Percentiles rank a stretch among this genome's conserved stretches.
These are phyloP conservation scores for Daldinia sp. DNA, from an alignment of 2,329 filamentous ascomycete genomes.

Conservation along the genomic window DNA sequence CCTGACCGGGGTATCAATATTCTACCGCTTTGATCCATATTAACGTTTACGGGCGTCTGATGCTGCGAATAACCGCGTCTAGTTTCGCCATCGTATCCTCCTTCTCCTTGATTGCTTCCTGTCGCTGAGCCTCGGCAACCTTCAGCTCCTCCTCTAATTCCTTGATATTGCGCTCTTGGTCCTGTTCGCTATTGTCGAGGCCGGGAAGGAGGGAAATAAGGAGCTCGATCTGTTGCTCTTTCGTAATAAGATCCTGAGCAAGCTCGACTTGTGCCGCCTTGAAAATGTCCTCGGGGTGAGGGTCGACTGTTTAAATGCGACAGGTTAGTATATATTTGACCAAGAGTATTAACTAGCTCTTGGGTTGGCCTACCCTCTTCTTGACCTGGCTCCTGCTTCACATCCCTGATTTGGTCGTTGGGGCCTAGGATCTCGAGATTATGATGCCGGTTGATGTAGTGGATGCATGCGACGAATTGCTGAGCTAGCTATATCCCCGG, in stretches of 20 bases:
- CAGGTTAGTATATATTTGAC: constrained; percentile 25
- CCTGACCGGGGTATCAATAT: constrained; percentile 41
- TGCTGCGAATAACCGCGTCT: constrained; percentile 67
- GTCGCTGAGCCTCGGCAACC: constrained; percentile 67
- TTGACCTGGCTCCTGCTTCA: constrained; percentile 61
- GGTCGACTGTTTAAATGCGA: constrained; percentile 58
- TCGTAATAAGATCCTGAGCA: constrained; percentile 77
- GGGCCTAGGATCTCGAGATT: constrained; percentile 67
- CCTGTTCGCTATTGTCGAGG: constrained; percentile 77
- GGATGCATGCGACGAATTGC: constrained; percentile 72
- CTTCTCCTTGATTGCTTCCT: constrained; percentile 70
- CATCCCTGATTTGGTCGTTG: constrained; percentile 66
- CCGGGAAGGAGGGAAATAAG: constrained; percentile 79
- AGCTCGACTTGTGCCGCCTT: constrained; percentile 74
- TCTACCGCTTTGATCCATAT: constrained; percentile 1
- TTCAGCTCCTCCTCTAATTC: constrained; percentile 72
- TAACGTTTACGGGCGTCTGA: constrained; percentile 62
- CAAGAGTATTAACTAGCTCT: too few relatives aligned
- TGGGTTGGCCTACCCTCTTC: constrained; percentile 57
- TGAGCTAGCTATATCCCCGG: constrained; percentile 63
- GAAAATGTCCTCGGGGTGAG: constrained; percentile 70
- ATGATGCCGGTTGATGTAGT: constrained; percentile 74
- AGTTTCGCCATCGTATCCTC: constrained; percentile 67
- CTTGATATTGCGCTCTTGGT: constrained; percentile 74
- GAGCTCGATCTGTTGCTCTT: constrained; percentile 84